Evolutionary conservation across 805 yeast species (phyloP).

Genomic region (Kodamaea leandrae): DNA sequence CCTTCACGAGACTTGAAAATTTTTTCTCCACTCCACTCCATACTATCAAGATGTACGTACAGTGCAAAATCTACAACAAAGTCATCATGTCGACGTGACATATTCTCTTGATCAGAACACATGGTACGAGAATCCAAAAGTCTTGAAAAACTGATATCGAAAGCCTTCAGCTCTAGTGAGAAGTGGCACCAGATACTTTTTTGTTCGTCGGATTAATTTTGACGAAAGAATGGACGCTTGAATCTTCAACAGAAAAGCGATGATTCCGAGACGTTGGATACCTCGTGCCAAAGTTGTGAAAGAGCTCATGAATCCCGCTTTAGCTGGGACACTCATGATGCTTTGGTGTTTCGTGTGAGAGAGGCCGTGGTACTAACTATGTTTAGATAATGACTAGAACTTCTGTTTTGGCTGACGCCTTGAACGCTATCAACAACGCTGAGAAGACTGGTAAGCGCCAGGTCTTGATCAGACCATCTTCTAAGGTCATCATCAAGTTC

Average conservation of each 20-base stretch:
- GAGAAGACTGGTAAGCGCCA: conserved; percentile 99
- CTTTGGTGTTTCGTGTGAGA: conserved; percentile 15
- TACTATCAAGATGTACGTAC: conserved; percentile 5
- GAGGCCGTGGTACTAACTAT: conserved; percentile 10
- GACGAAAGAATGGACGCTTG: conserved; percentile 2
- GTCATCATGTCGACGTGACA: conserved; percentile 4
- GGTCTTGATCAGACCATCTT: conserved; percentile 96
- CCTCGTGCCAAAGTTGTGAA: conserved; percentile 16
- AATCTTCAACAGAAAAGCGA: conserved; percentile 7
- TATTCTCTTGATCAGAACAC: conserved; percentile 6
- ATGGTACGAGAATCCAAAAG: conserved; percentile 18
- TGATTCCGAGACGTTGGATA: conserved; percentile 26
- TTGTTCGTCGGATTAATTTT: neutral
- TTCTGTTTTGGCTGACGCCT: conserved; percentile 97
- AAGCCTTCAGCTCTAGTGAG: conserved; percentile 1
- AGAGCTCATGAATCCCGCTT: conserved; percentile 34
- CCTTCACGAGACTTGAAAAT: neutral
- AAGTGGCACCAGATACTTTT: neutral
- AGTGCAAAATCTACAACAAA: conserved; percentile 2
- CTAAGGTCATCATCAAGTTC: conserved; percentile 97
- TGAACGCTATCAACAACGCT: conserved; percentile 97
- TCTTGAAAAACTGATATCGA: conserved; percentile 16
- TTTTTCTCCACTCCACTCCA: neutral
- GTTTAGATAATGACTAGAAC: conserved; percentile 82
- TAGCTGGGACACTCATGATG: conserved; percentile 40